Evolutionary conservation across 2,329 filamentous ascomycete species (phyloP).

Genomic region (Ambrosiella beaveri): DNA sequence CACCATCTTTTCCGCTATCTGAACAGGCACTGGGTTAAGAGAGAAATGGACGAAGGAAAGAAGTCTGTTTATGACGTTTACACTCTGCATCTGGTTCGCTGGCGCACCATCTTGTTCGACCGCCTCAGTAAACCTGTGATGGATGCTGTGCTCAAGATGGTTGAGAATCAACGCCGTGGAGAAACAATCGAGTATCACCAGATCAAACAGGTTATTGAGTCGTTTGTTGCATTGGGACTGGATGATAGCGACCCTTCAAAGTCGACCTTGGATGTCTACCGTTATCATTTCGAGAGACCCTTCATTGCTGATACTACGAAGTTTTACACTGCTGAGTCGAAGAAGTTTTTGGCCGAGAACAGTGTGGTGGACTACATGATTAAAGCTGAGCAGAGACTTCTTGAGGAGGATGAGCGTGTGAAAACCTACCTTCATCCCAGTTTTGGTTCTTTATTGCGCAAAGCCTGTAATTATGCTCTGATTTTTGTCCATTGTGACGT

Average conservation of each 20-base stretch:
- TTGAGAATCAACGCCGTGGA: constrained; percentile 92
- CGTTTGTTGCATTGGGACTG: constrained; percentile 83
- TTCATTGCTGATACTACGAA: constrained; percentile 70
- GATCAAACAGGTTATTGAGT: constrained; percentile 94
- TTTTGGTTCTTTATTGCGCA: constrained; percentile 69
- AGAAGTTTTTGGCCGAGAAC: constrained; percentile 88
- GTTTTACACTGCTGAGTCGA: constrained; percentile 86
- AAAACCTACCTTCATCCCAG: constrained; percentile 81
- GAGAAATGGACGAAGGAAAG: constrained; percentile 97
- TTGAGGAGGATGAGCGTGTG: constrained; percentile 89
- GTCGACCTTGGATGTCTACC: constrained; percentile 88
- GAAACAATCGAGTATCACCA: constrained; percentile 95
- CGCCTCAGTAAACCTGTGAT: constrained; percentile 78
- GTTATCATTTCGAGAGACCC: constrained; percentile 78
- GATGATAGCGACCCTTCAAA: constrained; percentile 88
- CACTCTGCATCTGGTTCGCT: constrained; percentile 86
- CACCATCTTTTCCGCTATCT: constrained; percentile 94
- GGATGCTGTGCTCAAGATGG: constrained; percentile 82
- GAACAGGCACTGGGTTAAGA: constrained; percentile 96
- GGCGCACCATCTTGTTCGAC: constrained; percentile 81
- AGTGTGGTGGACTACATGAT: constrained; percentile 99
- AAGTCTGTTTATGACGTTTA: constrained; percentile 98
- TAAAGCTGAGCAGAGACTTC: constrained; percentile 78
- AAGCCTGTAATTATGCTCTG: constrained; percentile 71
- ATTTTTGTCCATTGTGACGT: constrained; percentile 75